These are phyloP conservation scores for Elaeis oleifera DNA, from an alignment of 202 grass and related monocot genomes.

Conservation along the genomic window DNA sequence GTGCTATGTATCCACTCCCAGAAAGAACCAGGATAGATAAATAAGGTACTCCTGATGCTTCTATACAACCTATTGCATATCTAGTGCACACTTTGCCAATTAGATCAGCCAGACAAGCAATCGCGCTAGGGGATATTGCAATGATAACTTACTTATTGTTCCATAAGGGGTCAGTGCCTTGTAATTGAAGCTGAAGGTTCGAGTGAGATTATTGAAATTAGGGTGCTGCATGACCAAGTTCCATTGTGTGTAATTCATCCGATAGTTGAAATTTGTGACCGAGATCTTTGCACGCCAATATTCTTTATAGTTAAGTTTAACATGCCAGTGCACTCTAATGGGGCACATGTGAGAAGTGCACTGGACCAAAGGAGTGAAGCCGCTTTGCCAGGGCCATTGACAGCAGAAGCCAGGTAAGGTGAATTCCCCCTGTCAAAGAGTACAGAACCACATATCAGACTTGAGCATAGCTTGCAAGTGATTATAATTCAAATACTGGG, in stretches of 20 bases:
- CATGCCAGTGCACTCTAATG: constrained; percentile 15
- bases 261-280: constrained; percentile 21
- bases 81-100: no score
- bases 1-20: no score
- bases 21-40: no score
- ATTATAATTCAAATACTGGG: neutral
- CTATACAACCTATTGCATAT: no score
- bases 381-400: constrained; percentile 3
- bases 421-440: constrained; percentile 3
- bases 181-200: constrained; percentile 20
- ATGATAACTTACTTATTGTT: constrained; percentile 13
- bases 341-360: constrained; percentile 18
- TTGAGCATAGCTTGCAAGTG: neutral
- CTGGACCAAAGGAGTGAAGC: constrained; percentile 9
- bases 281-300: constrained; percentile 20
- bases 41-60: no score
- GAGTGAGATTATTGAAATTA: constrained; percentile 11
- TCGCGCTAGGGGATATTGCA: neutral
- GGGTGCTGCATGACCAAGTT: constrained; percentile 22
- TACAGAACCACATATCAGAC: neutral
- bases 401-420: constrained; percentile 7
- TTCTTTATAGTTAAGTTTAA: constrained; percentile 18
- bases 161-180: constrained; percentile 18
- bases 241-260: constrained; percentile 21
- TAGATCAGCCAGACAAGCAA: no score